These are phyloP conservation scores for Penicillium pancosmium DNA, from an alignment of 495 filamentous ascomycete genomes.

Conservation along the genomic window DNA sequence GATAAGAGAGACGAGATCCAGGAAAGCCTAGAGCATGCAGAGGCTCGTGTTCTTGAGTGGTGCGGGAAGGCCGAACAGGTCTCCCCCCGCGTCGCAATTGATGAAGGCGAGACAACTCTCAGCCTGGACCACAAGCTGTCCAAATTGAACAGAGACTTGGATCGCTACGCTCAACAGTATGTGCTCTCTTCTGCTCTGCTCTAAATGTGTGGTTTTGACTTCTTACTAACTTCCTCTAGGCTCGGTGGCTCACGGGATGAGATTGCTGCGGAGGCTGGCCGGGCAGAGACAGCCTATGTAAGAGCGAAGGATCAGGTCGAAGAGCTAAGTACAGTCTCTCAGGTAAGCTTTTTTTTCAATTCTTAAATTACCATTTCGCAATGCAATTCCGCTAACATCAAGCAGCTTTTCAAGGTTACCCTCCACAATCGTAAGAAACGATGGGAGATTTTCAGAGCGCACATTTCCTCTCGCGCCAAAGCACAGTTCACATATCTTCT, in stretches of 20 bases:
- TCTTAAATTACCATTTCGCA: background rate
- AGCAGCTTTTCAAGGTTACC: constrained; percentile 61
- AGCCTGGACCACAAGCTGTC: constrained; percentile 67
- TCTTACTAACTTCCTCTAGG: constrained; percentile 36
- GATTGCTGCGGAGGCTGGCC: constrained; percentile 54
- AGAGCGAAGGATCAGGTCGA: constrained; percentile 49
- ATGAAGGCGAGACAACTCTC: constrained; percentile 63
- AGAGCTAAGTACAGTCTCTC: constrained; percentile 54
- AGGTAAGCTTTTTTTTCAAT: constrained; percentile 37
- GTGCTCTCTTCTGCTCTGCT: constrained; percentile 17
- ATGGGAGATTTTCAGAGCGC: constrained; percentile 78
- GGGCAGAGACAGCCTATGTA: constrained; percentile 44
- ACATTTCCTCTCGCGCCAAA: constrained; percentile 81
- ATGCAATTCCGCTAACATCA: background rate
- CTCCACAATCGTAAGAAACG: constrained; percentile 70
- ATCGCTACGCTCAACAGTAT: constrained; percentile 52
- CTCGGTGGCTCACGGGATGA: constrained; percentile 70
- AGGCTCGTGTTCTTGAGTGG: constrained; percentile 53
- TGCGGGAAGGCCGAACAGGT: constrained; percentile 59
- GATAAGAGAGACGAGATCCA: constrained; percentile 48
- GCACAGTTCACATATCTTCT: constrained; percentile 86
- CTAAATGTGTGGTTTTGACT: constrained; percentile 7
- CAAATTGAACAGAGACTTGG: constrained; percentile 58
- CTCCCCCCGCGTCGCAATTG: constrained; percentile 64
- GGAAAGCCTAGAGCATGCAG: constrained; percentile 48